Evolutionary conservation across 1,139 yeast species (phyloP).

Genomic region (Sugiyamaella pinicola): DNA sequence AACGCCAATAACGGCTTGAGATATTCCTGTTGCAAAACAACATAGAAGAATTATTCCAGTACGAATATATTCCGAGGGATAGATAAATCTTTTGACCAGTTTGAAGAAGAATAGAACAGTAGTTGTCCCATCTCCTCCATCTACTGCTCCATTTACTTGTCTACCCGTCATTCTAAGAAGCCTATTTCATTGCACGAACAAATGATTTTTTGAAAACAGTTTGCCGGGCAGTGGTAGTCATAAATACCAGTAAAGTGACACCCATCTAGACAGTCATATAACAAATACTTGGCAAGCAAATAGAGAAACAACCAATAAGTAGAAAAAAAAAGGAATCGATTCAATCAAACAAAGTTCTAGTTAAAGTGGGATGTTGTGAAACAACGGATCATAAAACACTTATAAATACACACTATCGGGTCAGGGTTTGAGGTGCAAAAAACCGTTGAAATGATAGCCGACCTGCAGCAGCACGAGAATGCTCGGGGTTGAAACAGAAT

Average conservation of each 20-base stretch:
- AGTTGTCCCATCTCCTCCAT: not conserved
- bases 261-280: too few relatives aligned
- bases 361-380: not conserved
- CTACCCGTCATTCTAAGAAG: too few relatives aligned
- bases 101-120: not conserved
- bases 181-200: too few relatives aligned
- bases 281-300: too few relatives aligned
- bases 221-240: too few relatives aligned
- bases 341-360: not conserved
- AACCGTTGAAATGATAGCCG: conserved; percentile 4
- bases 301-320: not conserved
- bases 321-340: not conserved
- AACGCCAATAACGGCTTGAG: conserved; percentile 1
- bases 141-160: not conserved
- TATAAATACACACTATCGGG: too few relatives aligned
- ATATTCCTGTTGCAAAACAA: conserved; percentile 1
- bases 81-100: not conserved
- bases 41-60: not conserved
- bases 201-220: too few relatives aligned
- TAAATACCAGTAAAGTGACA: too few relatives aligned
- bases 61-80: not conserved
- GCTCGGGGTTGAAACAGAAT: too few relatives aligned
- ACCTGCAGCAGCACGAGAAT: conserved; percentile 1
- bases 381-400: not conserved
- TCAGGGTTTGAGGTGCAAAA: not conserved